These are phyloP conservation scores for Cystobasidium pallidum DNA, from an alignment of 1,284 basidiomycete species.

Conservation along the genomic window DNA sequence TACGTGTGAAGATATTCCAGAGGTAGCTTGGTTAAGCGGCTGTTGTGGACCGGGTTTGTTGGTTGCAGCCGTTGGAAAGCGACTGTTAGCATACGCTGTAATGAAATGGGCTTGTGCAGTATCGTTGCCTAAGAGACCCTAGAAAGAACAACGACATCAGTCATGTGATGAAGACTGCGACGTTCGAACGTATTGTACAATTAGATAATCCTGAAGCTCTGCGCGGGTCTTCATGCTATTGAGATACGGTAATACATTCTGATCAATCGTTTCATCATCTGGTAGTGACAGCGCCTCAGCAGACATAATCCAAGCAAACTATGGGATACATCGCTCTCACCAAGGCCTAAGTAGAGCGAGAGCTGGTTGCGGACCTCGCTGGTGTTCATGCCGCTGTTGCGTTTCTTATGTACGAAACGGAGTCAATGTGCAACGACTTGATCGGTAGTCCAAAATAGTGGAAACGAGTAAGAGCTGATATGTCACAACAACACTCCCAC, in stretches of 20 bases:
- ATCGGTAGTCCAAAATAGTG: too few species aligned
- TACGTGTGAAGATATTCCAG: neutral
- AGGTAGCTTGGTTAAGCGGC: neutral
- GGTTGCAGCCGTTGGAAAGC: slow-evolving; percentile 20
- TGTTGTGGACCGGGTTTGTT: neutral
- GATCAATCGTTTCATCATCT: slow-evolving; percentile 39
- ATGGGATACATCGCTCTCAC: too few species aligned
- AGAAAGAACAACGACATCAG: neutral
- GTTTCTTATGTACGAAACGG: neutral
- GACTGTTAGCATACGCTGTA: slow-evolving; percentile 17
- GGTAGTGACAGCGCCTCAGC: neutral
- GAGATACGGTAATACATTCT: slow-evolving; percentile 34
- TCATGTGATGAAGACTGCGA: neutral
- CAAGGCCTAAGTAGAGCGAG: slow-evolving; percentile 39
- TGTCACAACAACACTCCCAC: neutral
- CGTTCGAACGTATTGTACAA: neutral
- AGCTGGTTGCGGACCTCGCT: slow-evolving; percentile 39
- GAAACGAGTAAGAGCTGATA: too few species aligned
- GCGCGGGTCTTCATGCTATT: slow-evolving; percentile 32
- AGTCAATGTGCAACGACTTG: too few species aligned
- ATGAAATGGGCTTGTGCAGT: slow-evolving; percentile 33
- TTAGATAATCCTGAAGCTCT: slow-evolving; percentile 43
- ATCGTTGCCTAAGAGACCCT: slow-evolving; percentile 42
- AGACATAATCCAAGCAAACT: too few species aligned
- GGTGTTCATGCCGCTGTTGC: slow-evolving; percentile 15